Percentiles rank a stretch among this genome's conserved stretches.
phyloP scores from a whole-genome alignment of 2,329 filamentous ascomycete genomes.

The Trichoderma koningiopsis region DNA sequence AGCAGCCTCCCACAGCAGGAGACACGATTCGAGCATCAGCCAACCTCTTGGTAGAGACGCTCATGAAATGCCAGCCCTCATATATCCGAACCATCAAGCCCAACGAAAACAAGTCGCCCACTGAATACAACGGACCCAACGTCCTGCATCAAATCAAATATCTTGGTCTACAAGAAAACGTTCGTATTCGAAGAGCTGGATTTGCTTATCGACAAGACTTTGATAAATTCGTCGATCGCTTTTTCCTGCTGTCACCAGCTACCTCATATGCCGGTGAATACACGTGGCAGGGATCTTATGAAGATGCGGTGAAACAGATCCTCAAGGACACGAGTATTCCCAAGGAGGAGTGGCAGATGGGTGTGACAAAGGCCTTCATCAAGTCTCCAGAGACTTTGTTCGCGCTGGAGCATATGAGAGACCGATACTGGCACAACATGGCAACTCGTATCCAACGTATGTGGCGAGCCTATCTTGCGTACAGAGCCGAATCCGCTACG shows the following conservation, averaged over 20 bases:
- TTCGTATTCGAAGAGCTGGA: conserved; percentile 91
- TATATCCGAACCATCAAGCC: conserved; percentile 99
- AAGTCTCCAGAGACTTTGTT: conserved; percentile 97
- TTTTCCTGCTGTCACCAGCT: conserved; percentile 91
- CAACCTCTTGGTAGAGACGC: conserved; percentile 88
- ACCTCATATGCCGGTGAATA: conserved; percentile 97
- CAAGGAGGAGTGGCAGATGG: conserved; percentile 93
- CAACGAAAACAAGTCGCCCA: conserved; percentile 96
- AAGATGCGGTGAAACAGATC: conserved; percentile 87
- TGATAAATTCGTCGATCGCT: conserved; percentile 96
- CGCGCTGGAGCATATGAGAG: conserved; percentile 94
- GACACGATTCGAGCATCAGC: conserved; percentile 95
- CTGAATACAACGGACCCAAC: conserved; percentile 88
- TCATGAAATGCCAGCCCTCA: conserved; percentile 96
- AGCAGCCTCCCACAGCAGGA: conserved; percentile 89
- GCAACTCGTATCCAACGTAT: conserved; percentile 95
- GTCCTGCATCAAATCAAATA: conserved; percentile 99
- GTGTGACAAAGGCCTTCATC: conserved; percentile 95
- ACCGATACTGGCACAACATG: conserved; percentile 99
- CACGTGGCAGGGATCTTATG: conserved; percentile 87
- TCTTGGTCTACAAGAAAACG: conserved; percentile 98
- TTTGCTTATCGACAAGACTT: conserved; percentile 97
- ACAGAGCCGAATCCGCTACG: conserved; percentile 87
- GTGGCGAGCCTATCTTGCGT: conserved; percentile 94
- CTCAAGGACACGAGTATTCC: conserved; percentile 96